Base-by-base conservation (phyloP, 345 rosid species). In the Eucalyptus curtisii region DNA sequence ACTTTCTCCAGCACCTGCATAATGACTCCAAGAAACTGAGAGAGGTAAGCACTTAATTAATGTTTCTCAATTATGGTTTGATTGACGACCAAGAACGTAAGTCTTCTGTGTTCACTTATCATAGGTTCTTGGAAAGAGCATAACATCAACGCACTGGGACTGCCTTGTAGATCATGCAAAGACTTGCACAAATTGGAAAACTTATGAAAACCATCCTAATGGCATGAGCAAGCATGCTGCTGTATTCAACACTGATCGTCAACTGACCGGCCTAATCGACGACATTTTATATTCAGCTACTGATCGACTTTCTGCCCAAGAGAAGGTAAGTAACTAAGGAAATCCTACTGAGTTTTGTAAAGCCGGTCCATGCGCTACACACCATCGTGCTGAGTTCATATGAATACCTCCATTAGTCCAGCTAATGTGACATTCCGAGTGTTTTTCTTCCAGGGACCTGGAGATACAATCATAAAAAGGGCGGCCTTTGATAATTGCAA, bases 1-100 rank as follows among this genome's bases (percentile, higher is more conserved):
- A 97, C 88, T 94, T 97, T 87, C 88, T 96, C 10, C 93, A 95
- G 48, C 94, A 95, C 86, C 90, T 93, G 89, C 96, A 93, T 50
- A 92, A 93, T 10, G 99, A 96, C 88, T 90, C 94, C 19, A 96
- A 95, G 90, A 94, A 40, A 33, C 25, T 88, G 66, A 61, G 85
- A 61, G 48, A 2, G 33, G 90, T 85, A 85, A 57, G 87, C 57
- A 71, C n/a, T 31, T 33, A 22, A 30, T 37, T 55, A 0, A 4
- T 57, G 44, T 0, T 55, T 0, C 40, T 13, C n/a, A 33, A 55
- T 55, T 55, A 59, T 22, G 71, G 49, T 25, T 50, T 86, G 79
- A 40, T 57, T 44, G 17, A 20, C 48, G 0, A 53, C 27, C 68
- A 33, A 50, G n/a, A 52, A 19, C 0, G 7, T 86, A 33, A 86